Percentiles rank a stretch among this genome's conserved stretches.
phyloP scores from a whole-genome alignment of 805 yeast genomes.

The Hagleromyces aurorensis region DNA sequence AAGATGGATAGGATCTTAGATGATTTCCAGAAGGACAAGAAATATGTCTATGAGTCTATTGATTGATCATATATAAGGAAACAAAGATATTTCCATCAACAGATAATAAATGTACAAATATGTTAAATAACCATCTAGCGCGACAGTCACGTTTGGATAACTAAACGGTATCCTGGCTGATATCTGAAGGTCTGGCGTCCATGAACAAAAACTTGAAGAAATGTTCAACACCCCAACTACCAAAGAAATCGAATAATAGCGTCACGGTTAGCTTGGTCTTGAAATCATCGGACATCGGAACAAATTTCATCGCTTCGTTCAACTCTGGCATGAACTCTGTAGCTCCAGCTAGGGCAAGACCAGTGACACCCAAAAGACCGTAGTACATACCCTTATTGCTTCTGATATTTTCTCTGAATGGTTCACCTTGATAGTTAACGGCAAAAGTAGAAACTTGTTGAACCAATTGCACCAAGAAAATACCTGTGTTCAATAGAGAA shows the following conservation, averaged over 20 bases:
- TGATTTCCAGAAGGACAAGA: too few species aligned
- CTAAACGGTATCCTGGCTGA: slow-evolving; percentile 40
- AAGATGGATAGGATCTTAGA: too few species aligned
- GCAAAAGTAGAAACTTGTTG: slow-evolving; percentile 98
- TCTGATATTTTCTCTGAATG: slow-evolving; percentile 83
- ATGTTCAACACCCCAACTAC: slow-evolving; percentile 70
- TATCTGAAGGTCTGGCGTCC: slow-evolving; percentile 90
- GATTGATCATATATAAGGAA: too few species aligned
- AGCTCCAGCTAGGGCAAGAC: slow-evolving; percentile 80
- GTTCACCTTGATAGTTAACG: slow-evolving; percentile 94
- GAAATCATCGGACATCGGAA: slow-evolving; percentile 70
- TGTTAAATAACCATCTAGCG: slow-evolving; percentile 2
- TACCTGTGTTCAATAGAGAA: slow-evolving; percentile 89
- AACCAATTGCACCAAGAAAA: slow-evolving; percentile 86
- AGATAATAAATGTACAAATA: too few species aligned
- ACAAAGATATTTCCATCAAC: too few species aligned
- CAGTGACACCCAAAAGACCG: slow-evolving; percentile 87
- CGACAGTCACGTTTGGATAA: slow-evolving; percentile 19
- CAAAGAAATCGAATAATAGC: slow-evolving; percentile 67
- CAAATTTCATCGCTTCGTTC: slow-evolving; percentile 87
- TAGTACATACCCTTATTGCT: slow-evolving; percentile 97
- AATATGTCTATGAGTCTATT: too few species aligned
- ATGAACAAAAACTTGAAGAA: slow-evolving; percentile 77
- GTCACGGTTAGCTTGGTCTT: slow-evolving; percentile 68
- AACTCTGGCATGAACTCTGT: slow-evolving; percentile 93